Base-by-base conservation (phyloP, 345 rosid species). In the Anastatica hierochuntica region DNA sequence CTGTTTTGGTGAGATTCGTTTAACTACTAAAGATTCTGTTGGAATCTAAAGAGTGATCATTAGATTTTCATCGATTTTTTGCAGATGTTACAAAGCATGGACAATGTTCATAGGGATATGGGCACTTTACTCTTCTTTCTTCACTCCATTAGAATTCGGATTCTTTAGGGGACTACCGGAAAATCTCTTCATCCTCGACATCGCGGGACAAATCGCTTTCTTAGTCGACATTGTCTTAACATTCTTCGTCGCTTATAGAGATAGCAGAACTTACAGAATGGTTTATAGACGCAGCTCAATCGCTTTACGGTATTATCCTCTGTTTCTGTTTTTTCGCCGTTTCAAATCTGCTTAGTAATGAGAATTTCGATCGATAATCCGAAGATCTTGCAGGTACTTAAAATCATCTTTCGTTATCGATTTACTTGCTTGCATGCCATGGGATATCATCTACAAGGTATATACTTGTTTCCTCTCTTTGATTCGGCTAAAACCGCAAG, bases 121-220 rank as follows among this genome's bases (percentile, higher is more conserved):
- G 88, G 95, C 97, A 29, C 60, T 79, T 5, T 89, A 89, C 72
- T 89, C 97, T 4, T 85, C 97, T 33, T 85, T 81, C 79, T 89
- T 89, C 78, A 85, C 95, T 13, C 94, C 97, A 2, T 10, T 89
- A 23, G 95, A 89, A 58, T 89, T 85, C 16, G 97, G 84, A 1
- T 85, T 89, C 77, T 89, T 81, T 74, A 66, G 94, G 43, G 97
- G 97, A 1, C 72, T 85, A 14, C 88, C 85, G 3, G 66, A 81
- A 55, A 74, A 81, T 37, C 82, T 85, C 14, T 81, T 77, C 67
- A 64, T 85, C 18, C 72, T 89, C 19, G 97, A 89, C 51, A 76
- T 83, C 9, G 77, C 66, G 0, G 95, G 95, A 18, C 97, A 89
- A 60, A 18, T 79, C 6, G 86, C 83, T 26, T 89, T 89, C 69